Conservation (phyloP, 345 rosid species). For the Bretschneidera sinensis region DNA sequence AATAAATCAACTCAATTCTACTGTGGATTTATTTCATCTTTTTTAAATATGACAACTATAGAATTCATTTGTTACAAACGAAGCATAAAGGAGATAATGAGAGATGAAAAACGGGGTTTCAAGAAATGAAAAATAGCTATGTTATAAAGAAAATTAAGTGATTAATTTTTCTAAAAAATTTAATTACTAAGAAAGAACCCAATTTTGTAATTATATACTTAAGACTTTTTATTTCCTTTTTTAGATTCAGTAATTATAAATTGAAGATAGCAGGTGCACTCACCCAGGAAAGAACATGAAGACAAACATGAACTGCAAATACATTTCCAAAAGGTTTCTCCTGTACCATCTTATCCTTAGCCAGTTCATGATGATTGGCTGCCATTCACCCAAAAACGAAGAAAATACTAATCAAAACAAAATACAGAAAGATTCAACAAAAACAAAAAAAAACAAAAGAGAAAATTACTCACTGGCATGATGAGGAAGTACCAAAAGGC, state of each 20-base stretch:
- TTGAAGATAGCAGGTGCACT: conserved; percentile 12
- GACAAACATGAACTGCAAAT: conserved; percentile 83
- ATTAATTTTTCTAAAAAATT: too few relatives aligned
- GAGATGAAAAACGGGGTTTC: too few relatives aligned
- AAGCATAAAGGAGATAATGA: too few relatives aligned
- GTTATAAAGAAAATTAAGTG: too few relatives aligned
- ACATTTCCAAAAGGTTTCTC: conserved; percentile 79
- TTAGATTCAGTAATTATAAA: background rate
- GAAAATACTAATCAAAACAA: background rate
- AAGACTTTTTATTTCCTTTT: too few relatives aligned
- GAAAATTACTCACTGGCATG: conserved; percentile 52
- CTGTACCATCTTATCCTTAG: conserved; percentile 78
- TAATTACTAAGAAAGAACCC: too few relatives aligned
- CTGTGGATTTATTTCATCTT: too few relatives aligned
- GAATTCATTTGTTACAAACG: too few relatives aligned
- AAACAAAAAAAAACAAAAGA: background rate
- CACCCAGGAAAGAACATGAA: conserved; percentile 91
- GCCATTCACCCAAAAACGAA: conserved; percentile 11
- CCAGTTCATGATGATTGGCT: conserved; percentile 97
- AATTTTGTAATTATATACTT: too few relatives aligned
- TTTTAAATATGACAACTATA: too few relatives aligned
- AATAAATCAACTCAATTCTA: too few relatives aligned
- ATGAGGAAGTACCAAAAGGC: conserved; percentile 67
- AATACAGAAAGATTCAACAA: background rate
- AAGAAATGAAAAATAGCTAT: too few relatives aligned